phyloP scores from a whole-genome alignment of 2,329 filamentous ascomycete species.

The Mollisiaceae sp. region DNA sequence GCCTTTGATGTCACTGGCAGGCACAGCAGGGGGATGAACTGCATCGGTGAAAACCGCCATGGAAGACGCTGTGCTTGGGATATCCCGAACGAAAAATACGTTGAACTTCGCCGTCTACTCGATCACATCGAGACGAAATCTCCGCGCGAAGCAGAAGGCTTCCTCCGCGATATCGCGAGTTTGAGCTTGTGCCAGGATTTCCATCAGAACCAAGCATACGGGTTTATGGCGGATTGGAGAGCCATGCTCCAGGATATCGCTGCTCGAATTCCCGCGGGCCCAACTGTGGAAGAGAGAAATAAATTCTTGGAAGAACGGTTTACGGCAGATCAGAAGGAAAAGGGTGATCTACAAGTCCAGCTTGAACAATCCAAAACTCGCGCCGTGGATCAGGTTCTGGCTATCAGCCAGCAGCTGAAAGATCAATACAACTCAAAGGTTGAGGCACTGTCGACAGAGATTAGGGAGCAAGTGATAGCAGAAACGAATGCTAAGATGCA shows the following conservation, averaged over 20 bases:
- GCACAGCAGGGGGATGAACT: not conserved
- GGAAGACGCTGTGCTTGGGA: constrained; percentile 1
- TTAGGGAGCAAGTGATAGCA: not conserved
- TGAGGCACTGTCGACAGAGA: not conserved
- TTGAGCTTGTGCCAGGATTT: not conserved
- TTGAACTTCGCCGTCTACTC: not conserved
- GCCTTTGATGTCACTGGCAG: not conserved
- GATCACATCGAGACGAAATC: not conserved
- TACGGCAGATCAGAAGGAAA: not conserved
- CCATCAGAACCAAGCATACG: not conserved
- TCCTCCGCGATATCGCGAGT: not conserved
- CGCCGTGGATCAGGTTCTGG: not conserved
- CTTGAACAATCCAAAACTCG: not conserved
- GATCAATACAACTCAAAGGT: not conserved
- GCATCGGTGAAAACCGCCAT: not conserved
- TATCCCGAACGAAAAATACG: not conserved
- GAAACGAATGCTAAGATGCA: not conserved
- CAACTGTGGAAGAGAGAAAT: not conserved
- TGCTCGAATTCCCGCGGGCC: not conserved
- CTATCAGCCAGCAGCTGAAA: not conserved
- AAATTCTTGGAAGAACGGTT: not conserved
- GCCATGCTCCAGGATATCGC: not conserved
- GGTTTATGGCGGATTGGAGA: not conserved
- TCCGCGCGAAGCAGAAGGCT: not conserved
- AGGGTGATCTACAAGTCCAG: not conserved